A percentile compares a stretch with the other conserved stretches of the same genome.
phyloP scores from a whole-genome alignment of 306 rosid species.

The Sicyos edulis region DNA sequence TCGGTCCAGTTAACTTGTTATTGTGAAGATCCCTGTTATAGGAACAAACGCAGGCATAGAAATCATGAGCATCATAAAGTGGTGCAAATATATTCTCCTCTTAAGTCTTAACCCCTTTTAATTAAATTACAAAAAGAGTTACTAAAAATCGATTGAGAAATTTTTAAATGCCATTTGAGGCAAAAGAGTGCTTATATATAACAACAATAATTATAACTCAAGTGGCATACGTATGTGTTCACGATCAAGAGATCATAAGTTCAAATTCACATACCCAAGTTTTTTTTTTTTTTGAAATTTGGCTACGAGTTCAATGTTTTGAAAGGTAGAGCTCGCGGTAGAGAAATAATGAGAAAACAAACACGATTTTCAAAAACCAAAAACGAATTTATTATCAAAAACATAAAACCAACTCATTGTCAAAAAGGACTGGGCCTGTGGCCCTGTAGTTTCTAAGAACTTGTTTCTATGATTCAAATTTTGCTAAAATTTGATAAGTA shows the following conservation, averaged over 20 bases:
- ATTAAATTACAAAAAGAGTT: not conserved
- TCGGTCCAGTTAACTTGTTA: constrained; percentile 97
- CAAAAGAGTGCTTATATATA: not conserved
- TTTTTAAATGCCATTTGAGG: not conserved
- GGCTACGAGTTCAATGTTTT: no score
- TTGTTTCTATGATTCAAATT: not conserved
- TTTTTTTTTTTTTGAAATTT: no score
- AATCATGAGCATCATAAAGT: not conserved
- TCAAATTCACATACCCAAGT: no score
- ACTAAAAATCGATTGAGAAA: not conserved
- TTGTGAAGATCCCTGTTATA: constrained; percentile 82
- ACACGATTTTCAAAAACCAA: no score
- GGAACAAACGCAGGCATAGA: constrained; percentile 7
- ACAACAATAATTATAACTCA: not conserved
- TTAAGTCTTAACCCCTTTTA: not conserved
- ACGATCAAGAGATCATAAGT: no score
- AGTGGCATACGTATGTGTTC: no score
- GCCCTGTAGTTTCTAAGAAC: not conserved
- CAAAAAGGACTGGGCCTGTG: no score
- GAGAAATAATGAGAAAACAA: no score
- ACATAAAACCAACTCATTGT: no score
- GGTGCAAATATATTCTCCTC: not conserved
- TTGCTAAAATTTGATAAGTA: not conserved
- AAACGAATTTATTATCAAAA: no score
- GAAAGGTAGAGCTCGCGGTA: no score